These are phyloP conservation scores for Triticum turgidum DNA, from an alignment of 176 grass and related monocot genomes.

Conservation along the genomic window DNA sequence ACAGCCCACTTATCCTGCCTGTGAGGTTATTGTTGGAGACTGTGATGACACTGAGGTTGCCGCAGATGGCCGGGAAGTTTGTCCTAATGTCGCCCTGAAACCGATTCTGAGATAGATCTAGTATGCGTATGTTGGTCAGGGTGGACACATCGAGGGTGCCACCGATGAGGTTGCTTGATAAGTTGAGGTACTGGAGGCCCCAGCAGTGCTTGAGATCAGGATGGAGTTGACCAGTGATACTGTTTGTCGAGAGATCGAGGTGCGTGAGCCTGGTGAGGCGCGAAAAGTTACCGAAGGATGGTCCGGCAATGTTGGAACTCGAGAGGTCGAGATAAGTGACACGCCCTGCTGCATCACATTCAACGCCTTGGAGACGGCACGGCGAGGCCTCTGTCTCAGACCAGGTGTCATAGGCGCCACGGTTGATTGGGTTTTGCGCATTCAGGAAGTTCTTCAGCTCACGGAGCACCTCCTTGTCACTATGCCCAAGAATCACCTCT, in stretches of 20 bases:
- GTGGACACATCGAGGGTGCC: constrained; percentile 39
- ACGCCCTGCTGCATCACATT: not conserved
- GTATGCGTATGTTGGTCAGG: constrained; percentile 27
- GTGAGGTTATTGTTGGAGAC: constrained; percentile 44
- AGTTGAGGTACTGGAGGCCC: constrained; percentile 45
- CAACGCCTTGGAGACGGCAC: constrained; percentile 45
- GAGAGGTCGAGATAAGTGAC: constrained; percentile 49
- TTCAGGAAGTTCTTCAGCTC: constrained; percentile 47
- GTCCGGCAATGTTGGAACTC: constrained; percentile 45
- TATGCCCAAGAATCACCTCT: not conserved
- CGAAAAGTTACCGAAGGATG: constrained; percentile 44
- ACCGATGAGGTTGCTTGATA: constrained; percentile 43
- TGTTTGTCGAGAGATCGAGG: constrained; percentile 61
- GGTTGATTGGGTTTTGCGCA: constrained; percentile 25
- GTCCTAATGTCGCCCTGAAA: constrained; percentile 18
- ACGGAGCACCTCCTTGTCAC: not conserved
- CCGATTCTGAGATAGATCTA: constrained; percentile 46
- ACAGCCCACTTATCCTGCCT: constrained; percentile 25
- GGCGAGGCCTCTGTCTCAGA: constrained; percentile 27
- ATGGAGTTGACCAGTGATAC: constrained; percentile 25
- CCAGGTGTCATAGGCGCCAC: constrained; percentile 39
- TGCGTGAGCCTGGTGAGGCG: constrained; percentile 26
- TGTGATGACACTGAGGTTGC: constrained; percentile 31
- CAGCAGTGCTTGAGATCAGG: constrained; percentile 43
- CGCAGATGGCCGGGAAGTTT: constrained; percentile 41